Percentiles rank a stretch among this genome's conserved stretches.
Evolutionary conservation across 352 stramenopile genomes (phyloP).

Genomic region (Paralagenidium karlingii): DNA sequence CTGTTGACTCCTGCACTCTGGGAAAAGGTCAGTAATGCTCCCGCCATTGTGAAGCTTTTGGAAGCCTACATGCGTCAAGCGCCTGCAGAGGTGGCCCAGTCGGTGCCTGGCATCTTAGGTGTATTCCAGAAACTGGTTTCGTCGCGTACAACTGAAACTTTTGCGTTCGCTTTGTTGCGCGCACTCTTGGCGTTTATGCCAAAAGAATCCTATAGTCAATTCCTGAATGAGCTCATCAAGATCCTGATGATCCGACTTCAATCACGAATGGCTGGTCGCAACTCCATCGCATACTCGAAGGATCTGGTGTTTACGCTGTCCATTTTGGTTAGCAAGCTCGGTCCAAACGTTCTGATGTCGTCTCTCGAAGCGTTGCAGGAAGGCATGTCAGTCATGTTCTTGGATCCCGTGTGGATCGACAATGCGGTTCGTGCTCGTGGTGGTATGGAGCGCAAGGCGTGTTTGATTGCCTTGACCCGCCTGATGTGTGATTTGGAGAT

Average conservation of each 20-base stretch:
- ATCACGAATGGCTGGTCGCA: slow-evolving; percentile 81
- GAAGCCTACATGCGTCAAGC: slow-evolving; percentile 94
- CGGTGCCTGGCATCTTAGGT: slow-evolving; percentile 83
- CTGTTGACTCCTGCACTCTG: slow-evolving; percentile 91
- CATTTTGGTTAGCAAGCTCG: slow-evolving; percentile 83
- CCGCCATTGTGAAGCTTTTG: slow-evolving; percentile 94
- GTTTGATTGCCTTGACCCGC: slow-evolving; percentile 48
- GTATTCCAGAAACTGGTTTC: slow-evolving; percentile 98
- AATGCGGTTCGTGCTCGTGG: slow-evolving; percentile 63
- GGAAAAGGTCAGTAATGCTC: slow-evolving; percentile 95
- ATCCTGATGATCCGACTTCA: slow-evolving; percentile 93
- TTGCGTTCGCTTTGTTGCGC: slow-evolving; percentile 89
- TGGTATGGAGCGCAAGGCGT: slow-evolving; percentile 48
- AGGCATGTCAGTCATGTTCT: slow-evolving; percentile 88
- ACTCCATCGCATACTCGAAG: slow-evolving; percentile 68
- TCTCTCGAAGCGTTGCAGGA: slow-evolving; percentile 80
- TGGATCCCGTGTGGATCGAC: slow-evolving; percentile 81
- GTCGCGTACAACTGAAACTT: slow-evolving; percentile 85
- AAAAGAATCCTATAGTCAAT: slow-evolving; percentile 46
- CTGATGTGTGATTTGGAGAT: slow-evolving; percentile 67
- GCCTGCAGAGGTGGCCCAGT: slow-evolving; percentile 76
- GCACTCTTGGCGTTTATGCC: slow-evolving; percentile 85
- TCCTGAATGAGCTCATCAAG: slow-evolving; percentile 87
- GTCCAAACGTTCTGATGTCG: slow-evolving; percentile 59
- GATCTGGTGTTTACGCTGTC: slow-evolving; percentile 86